Base-by-base conservation (phyloP, 2,329 filamentous ascomycete species). In the Plenodomus tracheiphilus region DNA sequence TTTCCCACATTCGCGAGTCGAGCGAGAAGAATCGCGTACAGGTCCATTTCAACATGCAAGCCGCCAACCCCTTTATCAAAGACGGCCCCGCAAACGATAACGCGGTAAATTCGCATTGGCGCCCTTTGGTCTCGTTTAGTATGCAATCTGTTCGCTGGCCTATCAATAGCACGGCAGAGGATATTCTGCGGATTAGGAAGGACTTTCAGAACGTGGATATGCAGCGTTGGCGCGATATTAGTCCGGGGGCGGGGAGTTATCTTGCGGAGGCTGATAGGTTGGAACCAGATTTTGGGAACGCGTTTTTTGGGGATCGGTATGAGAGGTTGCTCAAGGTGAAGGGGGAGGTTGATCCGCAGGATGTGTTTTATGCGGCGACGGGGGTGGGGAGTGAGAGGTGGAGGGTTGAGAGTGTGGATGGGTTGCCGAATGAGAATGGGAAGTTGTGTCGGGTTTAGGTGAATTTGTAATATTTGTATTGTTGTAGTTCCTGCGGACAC, bases 41-140 rank as follows among this genome's bases (percentile, higher is more conserved):
- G 37, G 67, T 69, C 0, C 66, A 69, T 47, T 71, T 70, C 60
- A 70, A 70, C 60, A 69, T 70, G 49, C 66, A 68, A 38, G 60
- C 61, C 16, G 61, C 62, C 13, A 64, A 69, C 41, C 62, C 61
- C 4, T 32, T 15, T 15, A 4, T 15, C 8, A 4, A 4, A 4
- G 6, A 7, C 28, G 6, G 28, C 28, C 53, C 49, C 17, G 62
- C 66, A 17, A 59, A 56, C 2, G 64, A 68, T 45, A 69, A 68
- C 35, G 64, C 66, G 7, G 66, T 69, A 1, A 67, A 66, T 46
- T 54, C 64, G 13, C 65, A 66, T 2, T 69, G 66, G 62, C 57
- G 66, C 2, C 53, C 56, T 0, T 50, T 61, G 8, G 57, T 63
- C 10, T 54, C 61, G 1, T 66, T 68, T 43, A 54, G 62, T 18